phyloP scores from a whole-genome alignment of 2,329 filamentous ascomycete species.

The Arthrobotrys megalospora region DNA sequence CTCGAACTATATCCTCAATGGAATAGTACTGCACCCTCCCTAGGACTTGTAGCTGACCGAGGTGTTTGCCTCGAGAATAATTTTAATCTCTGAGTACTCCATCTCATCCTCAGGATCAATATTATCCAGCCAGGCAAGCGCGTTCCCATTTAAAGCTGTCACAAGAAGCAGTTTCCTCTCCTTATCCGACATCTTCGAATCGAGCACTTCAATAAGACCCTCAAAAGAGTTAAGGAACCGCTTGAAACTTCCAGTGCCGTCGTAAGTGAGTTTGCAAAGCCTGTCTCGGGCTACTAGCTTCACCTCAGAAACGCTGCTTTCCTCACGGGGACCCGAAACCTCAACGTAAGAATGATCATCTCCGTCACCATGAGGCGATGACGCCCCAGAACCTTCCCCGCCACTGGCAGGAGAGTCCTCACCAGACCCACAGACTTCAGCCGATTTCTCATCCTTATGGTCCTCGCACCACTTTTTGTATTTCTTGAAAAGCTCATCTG shows the following conservation, averaged over 20 bases:
- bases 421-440: background rate
- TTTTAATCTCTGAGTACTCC: slow-evolving; percentile 45
- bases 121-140: slow-evolving; percentile 36
- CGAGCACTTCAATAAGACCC: slow-evolving; percentile 45
- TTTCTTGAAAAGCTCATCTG: slow-evolving; percentile 81
- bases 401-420: background rate
- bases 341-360: slow-evolving; percentile 55
- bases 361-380: slow-evolving; percentile 5
- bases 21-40: background rate
- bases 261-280: slow-evolving; percentile 49
- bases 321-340: slow-evolving; percentile 15
- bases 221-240: slow-evolving; percentile 53
- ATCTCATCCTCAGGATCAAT: slow-evolving; percentile 47
- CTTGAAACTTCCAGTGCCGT: slow-evolving; percentile 35
- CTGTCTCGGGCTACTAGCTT: slow-evolving; percentile 51
- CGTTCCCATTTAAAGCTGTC: slow-evolving; percentile 41
- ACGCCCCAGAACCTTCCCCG: background rate
- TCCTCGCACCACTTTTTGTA: slow-evolving; percentile 71
- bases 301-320: slow-evolving; percentile 35
- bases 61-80: slow-evolving; percentile 20
- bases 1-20: too few species aligned
- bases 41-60: slow-evolving; percentile 30
- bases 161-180: slow-evolving; percentile 50
- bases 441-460: slow-evolving; percentile 12
- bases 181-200: slow-evolving; percentile 49